A percentile compares a stretch with the other conserved stretches of the same genome.
Evolutionary conservation across 495 filamentous ascomycete species (phyloP).

Genomic region (Echria macrotheca): DNA sequence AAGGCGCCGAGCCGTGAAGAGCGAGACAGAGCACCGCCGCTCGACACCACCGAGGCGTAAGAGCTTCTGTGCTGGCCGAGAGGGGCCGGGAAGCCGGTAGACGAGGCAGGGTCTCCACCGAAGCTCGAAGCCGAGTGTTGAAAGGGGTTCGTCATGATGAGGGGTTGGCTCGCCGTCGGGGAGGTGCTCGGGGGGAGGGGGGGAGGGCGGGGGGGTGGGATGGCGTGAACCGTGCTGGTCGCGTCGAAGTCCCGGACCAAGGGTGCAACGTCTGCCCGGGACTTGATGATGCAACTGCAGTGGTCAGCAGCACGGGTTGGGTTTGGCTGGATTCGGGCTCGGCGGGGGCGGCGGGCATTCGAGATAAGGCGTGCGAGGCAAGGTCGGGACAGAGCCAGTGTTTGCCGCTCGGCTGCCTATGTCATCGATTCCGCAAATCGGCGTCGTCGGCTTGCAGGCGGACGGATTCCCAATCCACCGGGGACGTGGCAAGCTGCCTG

Average conservation of each 20-base stretch:
- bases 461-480: too few relatives aligned
- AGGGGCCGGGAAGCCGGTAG: constrained; percentile 15
- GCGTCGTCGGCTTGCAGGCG: too few relatives aligned
- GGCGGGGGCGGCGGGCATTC: neutral
- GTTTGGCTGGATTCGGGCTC: constrained; percentile 3
- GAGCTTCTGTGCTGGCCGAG: constrained; percentile 46
- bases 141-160: constrained; percentile 34
- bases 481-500: constrained; percentile 4
- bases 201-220: constrained; percentile 10
- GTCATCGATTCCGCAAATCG: constrained; percentile 17
- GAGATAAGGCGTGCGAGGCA: constrained; percentile 11
- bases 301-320: neutral
- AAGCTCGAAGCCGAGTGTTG: constrained; percentile 21
- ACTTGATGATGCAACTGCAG: constrained; percentile 3
- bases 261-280: constrained; percentile 13
- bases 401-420: constrained; percentile 9
- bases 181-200: constrained; percentile 15
- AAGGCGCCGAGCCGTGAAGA: constrained; percentile 50
- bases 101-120: constrained; percentile 13
- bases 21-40: constrained; percentile 46
- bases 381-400: neutral
- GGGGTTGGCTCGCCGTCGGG: constrained; percentile 2
- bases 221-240: constrained; percentile 1
- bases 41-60: constrained; percentile 79
- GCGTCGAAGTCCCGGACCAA: constrained; percentile 17